Conservation (phyloP, 2,329 filamentous ascomycete genomes). For the Colletotrichum theobromicola region DNA sequence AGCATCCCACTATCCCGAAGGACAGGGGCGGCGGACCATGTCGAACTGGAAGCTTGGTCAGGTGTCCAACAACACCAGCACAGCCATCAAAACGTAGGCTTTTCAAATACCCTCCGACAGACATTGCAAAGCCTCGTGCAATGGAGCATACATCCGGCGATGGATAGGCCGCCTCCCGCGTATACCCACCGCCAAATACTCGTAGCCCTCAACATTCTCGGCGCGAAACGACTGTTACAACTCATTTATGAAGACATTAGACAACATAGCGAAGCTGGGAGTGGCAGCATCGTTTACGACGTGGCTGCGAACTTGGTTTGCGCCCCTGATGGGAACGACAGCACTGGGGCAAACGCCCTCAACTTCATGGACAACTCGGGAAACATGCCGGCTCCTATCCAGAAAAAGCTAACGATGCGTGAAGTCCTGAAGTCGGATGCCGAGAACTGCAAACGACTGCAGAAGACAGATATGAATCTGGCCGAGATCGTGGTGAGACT, state of each 20-base stretch:
- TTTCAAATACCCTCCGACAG: constrained; percentile 62
- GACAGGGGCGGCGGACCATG: constrained; percentile 65
- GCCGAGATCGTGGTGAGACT: constrained; percentile 69
- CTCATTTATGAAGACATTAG: constrained; percentile 73
- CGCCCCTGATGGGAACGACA: constrained; percentile 63
- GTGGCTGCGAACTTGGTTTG: constrained; percentile 73
- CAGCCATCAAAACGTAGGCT: constrained; percentile 57
- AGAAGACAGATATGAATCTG: constrained; percentile 59
- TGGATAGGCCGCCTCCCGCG: constrained; percentile 62
- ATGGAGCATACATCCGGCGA: constrained; percentile 66
- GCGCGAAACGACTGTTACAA: constrained; percentile 63
- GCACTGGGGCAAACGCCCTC: constrained; percentile 36
- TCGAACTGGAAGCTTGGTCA: constrained; percentile 74
- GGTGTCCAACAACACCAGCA: background rate
- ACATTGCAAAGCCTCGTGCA: constrained; percentile 67
- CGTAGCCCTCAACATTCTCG: constrained; percentile 63
- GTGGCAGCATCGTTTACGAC: constrained; percentile 69
- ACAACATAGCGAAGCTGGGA: constrained; percentile 63
- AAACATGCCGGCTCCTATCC: constrained; percentile 40
- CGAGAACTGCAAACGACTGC: constrained; percentile 60
- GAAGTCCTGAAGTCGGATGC: constrained; percentile 64
- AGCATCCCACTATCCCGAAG: constrained; percentile 64
- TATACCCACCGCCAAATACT: constrained; percentile 78
- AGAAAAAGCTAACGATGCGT: constrained; percentile 60
- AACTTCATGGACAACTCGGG: constrained; percentile 39